Conservation (phyloP, 1,284 basidiomycete species). For the Heterobasidion occidentale region DNA sequence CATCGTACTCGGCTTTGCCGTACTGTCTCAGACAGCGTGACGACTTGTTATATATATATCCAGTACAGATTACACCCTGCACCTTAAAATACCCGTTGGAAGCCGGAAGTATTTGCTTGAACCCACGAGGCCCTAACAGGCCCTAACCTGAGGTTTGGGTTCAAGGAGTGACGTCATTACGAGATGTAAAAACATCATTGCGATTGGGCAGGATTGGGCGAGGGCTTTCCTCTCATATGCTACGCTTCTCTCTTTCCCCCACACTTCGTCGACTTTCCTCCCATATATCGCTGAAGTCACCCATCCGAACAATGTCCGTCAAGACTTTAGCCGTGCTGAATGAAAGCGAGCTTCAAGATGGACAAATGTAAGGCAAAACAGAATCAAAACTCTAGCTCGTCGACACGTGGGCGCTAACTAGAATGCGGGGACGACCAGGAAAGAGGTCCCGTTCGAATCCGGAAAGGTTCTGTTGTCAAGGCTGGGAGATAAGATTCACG, state of each 20-base stretch:
- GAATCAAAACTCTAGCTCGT: not conserved
- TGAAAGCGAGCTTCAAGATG: slow-evolving; percentile 63
- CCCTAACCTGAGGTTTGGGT: not conserved
- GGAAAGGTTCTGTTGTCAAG: slow-evolving; percentile 80
- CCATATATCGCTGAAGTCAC: not conserved
- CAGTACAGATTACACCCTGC: too few species aligned
- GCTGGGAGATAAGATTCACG: slow-evolving; percentile 66
- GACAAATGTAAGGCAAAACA: slow-evolving; percentile 54
- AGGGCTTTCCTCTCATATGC: not conserved
- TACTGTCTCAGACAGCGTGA: too few species aligned
- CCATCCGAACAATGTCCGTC: slow-evolving; percentile 24
- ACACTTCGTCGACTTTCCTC: not conserved
- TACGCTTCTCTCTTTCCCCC: not conserved
- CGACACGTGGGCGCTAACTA: not conserved
- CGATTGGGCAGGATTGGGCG: not conserved
- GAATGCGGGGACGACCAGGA: slow-evolving; percentile 35
- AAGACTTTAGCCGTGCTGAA: slow-evolving; percentile 63
- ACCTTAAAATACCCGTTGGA: too few species aligned
- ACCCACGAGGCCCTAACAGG: not conserved
- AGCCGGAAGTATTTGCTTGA: too few species aligned
- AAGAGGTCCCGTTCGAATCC: slow-evolving; percentile 74
- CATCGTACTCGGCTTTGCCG: too few species aligned
- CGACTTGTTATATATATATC: too few species aligned
- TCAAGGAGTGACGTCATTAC: not conserved
- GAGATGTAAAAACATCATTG: not conserved